Evolutionary conservation across 768 basidiomycete genomes (phyloP).

Genomic region (Scleroderma bovista): DNA sequence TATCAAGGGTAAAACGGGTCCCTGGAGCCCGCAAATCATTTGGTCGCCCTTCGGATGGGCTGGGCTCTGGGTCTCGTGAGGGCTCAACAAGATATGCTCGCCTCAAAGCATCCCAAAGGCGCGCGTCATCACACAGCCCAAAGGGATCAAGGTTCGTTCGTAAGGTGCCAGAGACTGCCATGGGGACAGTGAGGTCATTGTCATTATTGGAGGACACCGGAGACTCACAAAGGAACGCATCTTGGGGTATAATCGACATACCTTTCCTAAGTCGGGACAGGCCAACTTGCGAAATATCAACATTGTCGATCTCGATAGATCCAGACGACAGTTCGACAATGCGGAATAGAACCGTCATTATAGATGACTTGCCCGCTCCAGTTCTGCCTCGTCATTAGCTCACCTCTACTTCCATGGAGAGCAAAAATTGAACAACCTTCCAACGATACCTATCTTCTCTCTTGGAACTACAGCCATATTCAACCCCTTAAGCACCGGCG

Average conservation of each 20-base stretch:
- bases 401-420: constrained; percentile 5
- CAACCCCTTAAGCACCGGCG: constrained; percentile 79
- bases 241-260: constrained; percentile 81
- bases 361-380: constrained; percentile 85
- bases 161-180: constrained; percentile 70
- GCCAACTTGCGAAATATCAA: constrained; percentile 82
- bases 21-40: constrained; percentile 36
- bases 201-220: neutral
- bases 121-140: constrained; percentile 69
- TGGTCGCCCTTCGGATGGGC: constrained; percentile 25
- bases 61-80: constrained; percentile 15
- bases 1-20: constrained; percentile 75
- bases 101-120: constrained; percentile 83
- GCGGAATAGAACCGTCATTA: constrained; percentile 85
- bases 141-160: constrained; percentile 91
- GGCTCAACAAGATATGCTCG: constrained; percentile 76
- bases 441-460: constrained; percentile 92
- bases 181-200: constrained; percentile 7
- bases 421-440: constrained; percentile 34
- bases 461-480: constrained; percentile 63
- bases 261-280: constrained; percentile 63
- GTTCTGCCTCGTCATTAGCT: constrained; percentile 38
- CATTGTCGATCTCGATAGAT: constrained; percentile 69
- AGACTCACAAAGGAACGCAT: constrained; percentile 43
- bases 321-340: constrained; percentile 78